Conservation (phyloP, 192 early-diverging fungal species). For the Spizellomyces sp. region DNA sequence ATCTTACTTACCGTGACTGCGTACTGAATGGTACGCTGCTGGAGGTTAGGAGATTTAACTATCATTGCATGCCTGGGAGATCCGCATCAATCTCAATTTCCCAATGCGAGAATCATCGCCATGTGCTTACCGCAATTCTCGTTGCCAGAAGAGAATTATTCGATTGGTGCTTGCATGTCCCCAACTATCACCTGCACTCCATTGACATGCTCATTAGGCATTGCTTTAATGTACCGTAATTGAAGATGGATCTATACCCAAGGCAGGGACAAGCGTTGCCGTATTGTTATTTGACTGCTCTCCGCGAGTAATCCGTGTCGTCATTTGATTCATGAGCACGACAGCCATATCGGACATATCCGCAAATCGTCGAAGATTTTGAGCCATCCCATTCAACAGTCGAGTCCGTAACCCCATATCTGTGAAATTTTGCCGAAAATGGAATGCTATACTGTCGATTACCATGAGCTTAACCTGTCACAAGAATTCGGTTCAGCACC, state of each 20-base stretch:
- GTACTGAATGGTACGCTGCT: conserved; percentile 28
- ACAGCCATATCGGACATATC: conserved; percentile 29
- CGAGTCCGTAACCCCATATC: conserved; percentile 43
- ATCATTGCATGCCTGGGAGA: conserved; percentile 31
- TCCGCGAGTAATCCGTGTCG: conserved; percentile 24
- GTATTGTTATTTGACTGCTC: conserved; percentile 13
- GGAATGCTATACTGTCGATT: conserved; percentile 50
- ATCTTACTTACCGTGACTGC: conserved; percentile 24
- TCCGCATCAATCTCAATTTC: background rate
- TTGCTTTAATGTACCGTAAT: too few species aligned
- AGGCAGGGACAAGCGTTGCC: conserved; percentile 38
- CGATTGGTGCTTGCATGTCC: conserved; percentile 47
- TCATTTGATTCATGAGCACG: conserved; percentile 47
- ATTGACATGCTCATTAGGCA: background rate
- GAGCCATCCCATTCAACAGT: conserved; percentile 37
- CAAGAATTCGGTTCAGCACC: background rate
- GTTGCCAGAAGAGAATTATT: conserved; percentile 39
- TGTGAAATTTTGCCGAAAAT: conserved; percentile 45
- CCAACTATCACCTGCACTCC: conserved; percentile 40
- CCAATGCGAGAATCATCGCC: background rate
- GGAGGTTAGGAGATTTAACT: conserved; percentile 39
- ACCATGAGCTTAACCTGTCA: conserved; percentile 45
- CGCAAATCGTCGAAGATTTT: conserved; percentile 33
- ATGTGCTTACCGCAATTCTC: conserved; percentile 23
- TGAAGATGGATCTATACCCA: conserved; percentile 19